Evolutionary conservation across 2,329 filamentous ascomycete genomes (phyloP), one percentile per base, ranked within the genome.

Genomic region (Fusarium sp.): DNA sequence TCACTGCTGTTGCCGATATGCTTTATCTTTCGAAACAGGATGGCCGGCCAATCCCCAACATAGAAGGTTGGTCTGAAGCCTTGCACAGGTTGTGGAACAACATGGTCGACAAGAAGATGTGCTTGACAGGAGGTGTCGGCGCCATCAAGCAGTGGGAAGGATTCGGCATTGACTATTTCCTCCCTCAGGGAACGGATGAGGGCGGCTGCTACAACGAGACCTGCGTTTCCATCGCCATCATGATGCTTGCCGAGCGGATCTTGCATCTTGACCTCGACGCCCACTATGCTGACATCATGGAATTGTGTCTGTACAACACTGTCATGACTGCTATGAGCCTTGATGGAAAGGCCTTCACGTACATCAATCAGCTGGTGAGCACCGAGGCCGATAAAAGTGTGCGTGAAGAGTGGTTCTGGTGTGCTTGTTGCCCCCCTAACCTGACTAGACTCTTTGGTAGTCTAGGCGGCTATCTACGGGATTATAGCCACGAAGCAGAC

Each of bases 381-480:
- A 89, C 85, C 10, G 85, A 87, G 9, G 77, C 78, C 2, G 84
- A 89, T 69, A 82, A 83, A 22, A 89, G 85, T 20, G 80, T 82
- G 66, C 83, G 89, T 20, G 83, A 86, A 38, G 85, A 87, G 31
- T 92, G 90, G 89, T 91, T 91, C 61, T 86, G 86, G 56, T 87
- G 85, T 40, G 88, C 89, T 7, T 91, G 89, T 73, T 91, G 89
- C 77, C 89, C 89, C 5, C 89, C 89, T 0, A 91, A 91, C 75
- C 82, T 91, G 1, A 84, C 87, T 24, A 83, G 89, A 42, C 80
- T 90, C 5, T 84, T 90, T 63, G 89, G 87, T 0, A 87, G 84
- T 57, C 81, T 91, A 24, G 89, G 89, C 1, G 88, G 89, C 2
- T 90, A 89, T 73, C 75, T 89, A 2, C 90, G 88, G 87, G 85